Base-by-base conservation (phyloP, 2,329 filamentous ascomycete species). In the Didymella exigua region DNA sequence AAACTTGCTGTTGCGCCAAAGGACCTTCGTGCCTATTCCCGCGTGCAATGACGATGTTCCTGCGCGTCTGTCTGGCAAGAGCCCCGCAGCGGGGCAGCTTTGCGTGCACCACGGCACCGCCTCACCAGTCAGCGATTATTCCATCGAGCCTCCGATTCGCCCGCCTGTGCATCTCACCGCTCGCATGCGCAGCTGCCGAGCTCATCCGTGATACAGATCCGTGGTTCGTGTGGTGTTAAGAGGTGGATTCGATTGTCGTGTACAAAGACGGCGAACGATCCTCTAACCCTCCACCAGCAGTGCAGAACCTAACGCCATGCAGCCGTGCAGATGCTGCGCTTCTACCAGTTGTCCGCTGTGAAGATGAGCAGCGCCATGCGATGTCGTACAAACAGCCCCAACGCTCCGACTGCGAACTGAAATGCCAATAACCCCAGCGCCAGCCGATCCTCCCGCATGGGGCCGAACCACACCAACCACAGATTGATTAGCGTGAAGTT, bases 401-500 rank as follows among this genome's bases (percentile, higher is more conserved):
- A 78, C n/a, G 96, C 74, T 7, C 95, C 95, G 59, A 89, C 84
- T 4, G 82, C 75, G 14, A 85, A 79, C 80, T 99, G 95, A 76
- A 97, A 83, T n/a, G 78, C 77, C 40, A 95, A 84, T 57, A 99
- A 82, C 73, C 95, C 91, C 70, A 86, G 79, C 23, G 91, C 90
- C 49, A 99, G 81, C 40, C 85, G 83, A 76, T 96, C 90, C 75
- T 99, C 95, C 59, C 90, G 85, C 81, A 96, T 84, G 2, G 95
- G 93, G 0, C 95, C 95, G 73, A 93, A 88, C 90, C 92, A 96
- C 46, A 98, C 90, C 59, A 99, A 81, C 93, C 93, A 99, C 51
- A 99, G 82, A 73, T 99, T 99, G 63, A 99, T 81, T 42, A 99
- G 84, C 8, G 95, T 99, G 60, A 99, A 83, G 75, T 99, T 99